Evolutionary conservation across 352 stramenopile species (phyloP), one percentile per base, ranked within the genome.

Genomic region (Plasmopara viticola): DNA sequence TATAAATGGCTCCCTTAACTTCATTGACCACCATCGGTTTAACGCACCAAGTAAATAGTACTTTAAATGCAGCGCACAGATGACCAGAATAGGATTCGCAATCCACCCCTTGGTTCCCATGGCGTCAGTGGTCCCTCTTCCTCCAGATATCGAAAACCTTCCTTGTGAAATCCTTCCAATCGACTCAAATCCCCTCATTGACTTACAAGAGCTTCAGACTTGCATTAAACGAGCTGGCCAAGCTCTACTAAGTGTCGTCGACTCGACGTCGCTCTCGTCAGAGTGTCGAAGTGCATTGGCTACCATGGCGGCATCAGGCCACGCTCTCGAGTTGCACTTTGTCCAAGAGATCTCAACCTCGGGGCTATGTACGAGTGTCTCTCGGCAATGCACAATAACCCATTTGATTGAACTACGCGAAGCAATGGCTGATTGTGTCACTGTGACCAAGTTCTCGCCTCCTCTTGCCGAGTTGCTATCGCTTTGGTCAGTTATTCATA

Each of bases 401-500:
- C 28, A 48, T 9, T 14, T 48, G 12, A 14, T 7, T 37, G 43
- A 48, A 20, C 5, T 48, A 7, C 28, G 28, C 3, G 13, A 38
- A 20, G 14, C 43, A 13, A 48, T 48, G 6, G 43, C 43, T 37
- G 28, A 35, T 13, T 48, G 43, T 48, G 43, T 25, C 14, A 48
- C 43, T 35, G 31, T 4, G 7, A 35, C 31, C 5, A 38, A 35
- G 14, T 20, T 14, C 20, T 38, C 43, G 4, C 9, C 14, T 20
- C 43, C 43, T 38, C 13, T 28, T 5, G 28, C 38, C 9, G 43
- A 48, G 43, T 28, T 48, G 13, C 43, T 48, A 10, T 48, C 43
- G 10, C 43, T 48, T 2, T 48, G 43, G 43, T 48, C 43, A 13
- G 28, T 38, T 13, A 13, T 48, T 28, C 43, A 48, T n/a, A 10